These are phyloP conservation scores for Sordariomycetes sp. DNA, from an alignment of 2,329 filamentous ascomycete species.

Conservation along the genomic window DNA sequence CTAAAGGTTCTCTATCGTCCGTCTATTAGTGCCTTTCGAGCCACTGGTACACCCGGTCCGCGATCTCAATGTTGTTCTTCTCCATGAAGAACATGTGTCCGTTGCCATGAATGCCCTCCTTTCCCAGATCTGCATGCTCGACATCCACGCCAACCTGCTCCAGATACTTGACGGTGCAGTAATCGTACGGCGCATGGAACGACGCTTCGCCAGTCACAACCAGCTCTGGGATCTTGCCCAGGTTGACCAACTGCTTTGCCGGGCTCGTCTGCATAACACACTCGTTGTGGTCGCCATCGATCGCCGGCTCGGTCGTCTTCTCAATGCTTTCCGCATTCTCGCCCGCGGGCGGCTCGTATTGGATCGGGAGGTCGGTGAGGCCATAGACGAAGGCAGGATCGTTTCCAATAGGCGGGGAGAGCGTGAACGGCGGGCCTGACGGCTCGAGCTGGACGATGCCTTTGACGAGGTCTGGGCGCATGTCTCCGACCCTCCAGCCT, in stretches of 20 bases:
- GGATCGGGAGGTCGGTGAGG: constrained; percentile 35
- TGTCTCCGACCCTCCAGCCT: constrained; percentile 17
- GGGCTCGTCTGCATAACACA: constrained; percentile 21
- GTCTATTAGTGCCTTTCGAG: background rate
- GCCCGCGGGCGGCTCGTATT: constrained; percentile 30
- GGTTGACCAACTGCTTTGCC: constrained; percentile 21
- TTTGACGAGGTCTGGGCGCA: constrained; percentile 26
- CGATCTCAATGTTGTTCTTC: constrained; percentile 31
- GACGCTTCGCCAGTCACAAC: constrained; percentile 30
- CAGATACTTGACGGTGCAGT: constrained; percentile 27
- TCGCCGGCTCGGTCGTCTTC: constrained; percentile 15
- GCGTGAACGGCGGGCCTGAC: constrained; percentile 31
- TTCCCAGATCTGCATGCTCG: background rate
- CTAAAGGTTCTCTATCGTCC: background rate
- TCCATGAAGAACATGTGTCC: constrained; percentile 38
- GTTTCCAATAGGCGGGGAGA: constrained; percentile 25
- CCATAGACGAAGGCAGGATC: constrained; percentile 27
- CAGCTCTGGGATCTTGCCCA: constrained; percentile 22
- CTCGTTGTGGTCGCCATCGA: constrained; percentile 11
- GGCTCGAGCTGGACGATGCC: constrained; percentile 34
- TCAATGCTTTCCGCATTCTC: constrained; percentile 22
- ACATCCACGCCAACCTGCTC: constrained; percentile 28
- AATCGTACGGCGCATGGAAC: constrained; percentile 34
- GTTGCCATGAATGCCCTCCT: constrained; percentile 27
- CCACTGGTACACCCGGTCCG: background rate